Evolutionary conservation across 805 yeast species (phyloP).

Genomic region (Monosporozyma unispora): DNA sequence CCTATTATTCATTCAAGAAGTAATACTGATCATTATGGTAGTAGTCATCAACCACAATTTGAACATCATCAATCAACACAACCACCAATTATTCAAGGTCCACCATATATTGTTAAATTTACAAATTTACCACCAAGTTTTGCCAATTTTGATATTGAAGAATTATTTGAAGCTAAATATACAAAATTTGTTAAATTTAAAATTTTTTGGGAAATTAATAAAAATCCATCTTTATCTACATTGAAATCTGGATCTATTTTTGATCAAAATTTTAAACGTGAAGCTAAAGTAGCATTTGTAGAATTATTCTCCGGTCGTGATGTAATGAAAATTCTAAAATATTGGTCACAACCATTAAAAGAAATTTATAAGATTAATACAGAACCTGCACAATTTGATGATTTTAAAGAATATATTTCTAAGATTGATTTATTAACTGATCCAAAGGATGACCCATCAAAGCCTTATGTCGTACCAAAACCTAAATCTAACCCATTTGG

Average conservation of each 20-base stretch:
- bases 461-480: conserved; percentile 20
- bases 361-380: conserved; percentile 32
- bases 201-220: conserved; percentile 49
- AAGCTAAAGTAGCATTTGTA: conserved; percentile 29
- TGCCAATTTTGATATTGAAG: conserved; percentile 41
- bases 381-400: conserved; percentile 32
- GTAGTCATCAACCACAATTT: background rate
- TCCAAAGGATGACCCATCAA: conserved; percentile 20
- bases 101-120: conserved; percentile 61
- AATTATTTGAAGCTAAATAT: conserved; percentile 54
- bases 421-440: conserved; percentile 22
- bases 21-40: background rate
- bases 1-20: background rate
- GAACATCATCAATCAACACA: conserved; percentile 9
- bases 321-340: conserved; percentile 27
- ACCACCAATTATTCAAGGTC: conserved; percentile 21
- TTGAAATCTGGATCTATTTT: conserved; percentile 42
- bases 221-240: conserved; percentile 59
- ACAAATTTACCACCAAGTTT: conserved; percentile 50
- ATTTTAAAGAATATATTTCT: conserved; percentile 31
- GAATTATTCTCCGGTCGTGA: conserved; percentile 42
- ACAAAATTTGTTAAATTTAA: conserved; percentile 51
- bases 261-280: conserved; percentile 54
- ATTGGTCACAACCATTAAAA: conserved; percentile 26
- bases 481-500: conserved; percentile 68